Base-by-base conservation (phyloP, 441 rosid genomes). In the Adansonia gregorii region DNA sequence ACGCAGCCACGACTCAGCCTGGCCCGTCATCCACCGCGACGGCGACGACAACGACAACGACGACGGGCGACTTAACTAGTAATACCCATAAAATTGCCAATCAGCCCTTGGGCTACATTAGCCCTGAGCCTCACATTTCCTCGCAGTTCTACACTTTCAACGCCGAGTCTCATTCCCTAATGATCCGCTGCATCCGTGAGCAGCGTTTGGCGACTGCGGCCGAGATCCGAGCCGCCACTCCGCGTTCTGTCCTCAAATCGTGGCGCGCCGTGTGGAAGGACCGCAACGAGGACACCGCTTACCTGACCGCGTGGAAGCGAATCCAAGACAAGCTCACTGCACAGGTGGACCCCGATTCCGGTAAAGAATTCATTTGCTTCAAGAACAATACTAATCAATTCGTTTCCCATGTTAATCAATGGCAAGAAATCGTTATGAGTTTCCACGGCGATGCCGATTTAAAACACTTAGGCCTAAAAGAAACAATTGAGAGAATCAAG, bases 201-300 rank as follows among this genome's bases (percentile, higher is more conserved):
- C 91, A 82, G 64, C 97, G 97, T 77, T 87, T 89, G 19, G 97
- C 98, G 0, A 83, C 91, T 31, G 93, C 98, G 11, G 86, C 84
- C 8, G 99, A 94, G 97, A 95, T 95, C 92, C 95, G 99, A 15
- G 79, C 80, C 24, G 99, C 97, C 17, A 95, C 99, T 11, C 90
- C 97, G 0, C 72, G 87, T 74, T 68, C 93, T 55, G 97, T 95
- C 31, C 90, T 95, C 75, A 87, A 89, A 68, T 95, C 99, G 67
- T 92, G 99, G 98, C 94, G 99, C 20, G 80, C 92, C 61, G 98
- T 95, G 41, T 95, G 99, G 99, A 95, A 94, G 73, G 99, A 95
- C 83, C 90, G 98, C 2, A 94, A 94, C 84, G 99, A 95, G 80
- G 99, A 95, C 75, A 95, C 98, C 11, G 98, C 99, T 10, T 95